Evolutionary conservation across 306 rosid genomes (phyloP).

Genomic region (Vicia sativa): DNA sequence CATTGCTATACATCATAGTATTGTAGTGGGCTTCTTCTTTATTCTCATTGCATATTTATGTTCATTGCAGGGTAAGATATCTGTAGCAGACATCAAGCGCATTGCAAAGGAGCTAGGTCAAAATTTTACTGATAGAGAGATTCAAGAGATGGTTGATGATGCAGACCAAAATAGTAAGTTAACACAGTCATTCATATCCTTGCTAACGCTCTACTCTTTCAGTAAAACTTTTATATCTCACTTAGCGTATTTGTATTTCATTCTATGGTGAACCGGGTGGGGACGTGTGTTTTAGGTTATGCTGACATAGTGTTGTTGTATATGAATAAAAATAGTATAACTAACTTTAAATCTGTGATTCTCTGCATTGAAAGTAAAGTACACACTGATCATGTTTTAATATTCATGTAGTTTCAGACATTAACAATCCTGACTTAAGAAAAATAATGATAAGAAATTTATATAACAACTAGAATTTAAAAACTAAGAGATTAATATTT

Average conservation of each 20-base stretch:
- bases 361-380: too few species aligned
- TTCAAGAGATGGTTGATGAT: conserved; percentile 72
- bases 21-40: conserved; percentile 11
- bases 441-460: too few species aligned
- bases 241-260: background rate
- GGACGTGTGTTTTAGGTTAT: too few species aligned
- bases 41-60: conserved; percentile 26
- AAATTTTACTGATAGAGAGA: conserved; percentile 62
- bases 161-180: conserved; percentile 81
- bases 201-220: conserved; percentile 11
- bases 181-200: conserved; percentile 31
- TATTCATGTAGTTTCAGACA: too few species aligned
- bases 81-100: conserved; percentile 70
- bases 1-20: background rate
- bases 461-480: too few species aligned
- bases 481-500: too few species aligned
- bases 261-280: background rate
- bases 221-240: conserved; percentile 20
- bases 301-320: too few species aligned
- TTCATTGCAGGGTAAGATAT: conserved; percentile 79
- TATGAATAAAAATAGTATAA: too few species aligned
- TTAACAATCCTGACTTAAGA: too few species aligned
- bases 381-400: too few species aligned
- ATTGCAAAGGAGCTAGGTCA: conserved; percentile 75
- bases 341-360: too few species aligned